Conservation (phyloP, 805 yeast genomes). For the Lachancea lanzarotensis region DNA sequence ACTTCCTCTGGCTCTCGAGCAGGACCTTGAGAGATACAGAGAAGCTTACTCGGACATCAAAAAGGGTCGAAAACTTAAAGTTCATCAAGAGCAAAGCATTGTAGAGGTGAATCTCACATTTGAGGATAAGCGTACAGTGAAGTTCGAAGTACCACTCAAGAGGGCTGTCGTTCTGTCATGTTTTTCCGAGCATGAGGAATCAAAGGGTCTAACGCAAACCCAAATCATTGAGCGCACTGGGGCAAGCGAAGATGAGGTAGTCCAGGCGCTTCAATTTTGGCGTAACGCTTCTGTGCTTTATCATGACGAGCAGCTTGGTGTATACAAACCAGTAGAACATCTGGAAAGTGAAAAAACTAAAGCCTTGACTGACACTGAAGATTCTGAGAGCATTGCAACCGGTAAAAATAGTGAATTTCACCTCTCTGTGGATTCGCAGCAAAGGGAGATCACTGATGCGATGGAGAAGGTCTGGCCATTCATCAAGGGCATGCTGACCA, state of each 20-base stretch:
- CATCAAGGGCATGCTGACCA: conserved; percentile 50
- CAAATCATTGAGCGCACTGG: conserved; percentile 34
- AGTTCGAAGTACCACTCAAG: conserved; percentile 55
- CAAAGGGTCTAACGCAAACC: conserved; percentile 26
- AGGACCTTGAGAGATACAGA: conserved; percentile 40
- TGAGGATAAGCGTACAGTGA: conserved; percentile 34
- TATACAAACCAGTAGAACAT: neutral
- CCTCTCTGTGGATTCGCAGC: neutral
- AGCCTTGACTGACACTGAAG: neutral
- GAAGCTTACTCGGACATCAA: conserved; percentile 39
- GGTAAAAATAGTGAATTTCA: neutral
- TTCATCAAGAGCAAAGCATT: conserved; percentile 54
- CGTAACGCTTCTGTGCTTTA: conserved; percentile 47
- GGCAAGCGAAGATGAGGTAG: conserved; percentile 39
- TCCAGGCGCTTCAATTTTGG: conserved; percentile 54
- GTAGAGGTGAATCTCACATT: conserved; percentile 56
- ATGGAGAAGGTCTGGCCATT: conserved; percentile 38
- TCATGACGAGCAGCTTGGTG: conserved; percentile 27
- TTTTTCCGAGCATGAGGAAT: conserved; percentile 32
- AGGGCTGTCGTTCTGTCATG: conserved; percentile 57
- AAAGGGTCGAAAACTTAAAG: conserved; percentile 51
- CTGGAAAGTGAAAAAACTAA: neutral
- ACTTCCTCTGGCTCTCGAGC: conserved; percentile 43
- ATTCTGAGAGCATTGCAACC: neutral
- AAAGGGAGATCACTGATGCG: conserved; percentile 2